These are phyloP conservation scores for Volvox carteri DNA, from an alignment of 163 green algal species.

Conservation along the genomic window DNA sequence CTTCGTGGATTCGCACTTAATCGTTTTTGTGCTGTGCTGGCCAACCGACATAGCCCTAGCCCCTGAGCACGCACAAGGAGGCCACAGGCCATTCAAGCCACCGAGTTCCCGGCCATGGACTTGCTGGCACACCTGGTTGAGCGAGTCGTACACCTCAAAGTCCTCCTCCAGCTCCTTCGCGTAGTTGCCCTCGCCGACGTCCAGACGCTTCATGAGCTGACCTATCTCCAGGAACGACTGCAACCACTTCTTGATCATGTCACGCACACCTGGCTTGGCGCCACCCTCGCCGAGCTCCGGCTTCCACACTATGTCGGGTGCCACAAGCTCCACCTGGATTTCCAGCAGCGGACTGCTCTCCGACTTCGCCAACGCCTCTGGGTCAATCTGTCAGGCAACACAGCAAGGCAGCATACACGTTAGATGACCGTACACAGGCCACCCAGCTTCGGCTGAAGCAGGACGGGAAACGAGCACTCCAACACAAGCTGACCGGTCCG, in stretches of 20 bases:
- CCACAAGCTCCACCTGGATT: constrained; percentile 87
- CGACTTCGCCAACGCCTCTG: constrained; percentile 73
- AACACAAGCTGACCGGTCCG: too few relatives aligned
- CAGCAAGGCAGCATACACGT: too few relatives aligned
- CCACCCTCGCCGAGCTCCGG: constrained; percentile 80
- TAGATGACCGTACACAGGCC: too few relatives aligned
- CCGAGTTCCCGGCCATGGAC: too few relatives aligned
- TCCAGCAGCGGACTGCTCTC: constrained; percentile 86
- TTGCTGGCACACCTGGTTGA: constrained; percentile 72
- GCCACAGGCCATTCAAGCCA: too few relatives aligned
- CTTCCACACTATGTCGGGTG: constrained; percentile 85
- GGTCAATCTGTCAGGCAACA: constrained; percentile 83
- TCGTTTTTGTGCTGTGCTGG: too few relatives aligned
- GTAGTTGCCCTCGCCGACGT: constrained; percentile 89
- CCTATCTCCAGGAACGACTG: constrained; percentile 83
- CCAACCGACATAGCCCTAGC: too few relatives aligned
- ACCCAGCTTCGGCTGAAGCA: too few relatives aligned
- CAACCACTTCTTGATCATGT: constrained; percentile 88
- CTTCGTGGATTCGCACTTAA: too few relatives aligned
- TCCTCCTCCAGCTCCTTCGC: constrained; percentile 92
- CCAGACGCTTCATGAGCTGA: constrained; percentile 80
- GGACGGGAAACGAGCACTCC: too few relatives aligned
- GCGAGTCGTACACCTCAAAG: constrained; percentile 81
- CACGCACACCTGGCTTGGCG: constrained; percentile 71
- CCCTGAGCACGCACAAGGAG: too few relatives aligned